Evolutionary conservation across 1,284 basidiomycete species (phyloP), one percentile per base, ranked within the genome.

Genomic region (Bjerkandera adusta): DNA sequence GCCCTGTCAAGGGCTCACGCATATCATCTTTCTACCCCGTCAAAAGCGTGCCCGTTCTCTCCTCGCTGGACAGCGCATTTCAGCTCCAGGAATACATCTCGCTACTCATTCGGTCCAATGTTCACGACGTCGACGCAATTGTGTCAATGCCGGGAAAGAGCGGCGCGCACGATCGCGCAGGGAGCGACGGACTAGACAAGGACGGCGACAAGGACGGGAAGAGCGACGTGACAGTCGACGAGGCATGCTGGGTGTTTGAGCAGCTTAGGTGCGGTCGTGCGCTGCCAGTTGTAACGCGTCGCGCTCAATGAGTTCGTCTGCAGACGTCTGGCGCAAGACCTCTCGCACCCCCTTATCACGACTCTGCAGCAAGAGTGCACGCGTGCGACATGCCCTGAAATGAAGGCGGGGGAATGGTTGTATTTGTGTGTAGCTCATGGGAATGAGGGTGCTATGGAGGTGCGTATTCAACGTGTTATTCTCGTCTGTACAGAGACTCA

Each of bases 341-440:
- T 97, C 15, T 89, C 91, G 0, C 86, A 92, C 55, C 92, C 94
- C 1, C 79, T 97, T 43, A 85, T 98, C 41, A 91, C 87, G 2
- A 83, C 85, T 57, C 75, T 98, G 15, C 85, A 96, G 59, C 78
- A 83, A 52, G 86, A 91, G 60, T 98, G 95, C 61, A 89, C 83
- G 7, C 81, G 89, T 32, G 68, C 77, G 42, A 81, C 87, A 7
- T 98, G 95, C 71, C 89, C 91, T 1, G 89, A 96, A 65, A 97
- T 98, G 95, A 96, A 96, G 65, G 94, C 95, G 12, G 91, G 89
- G 43, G 92, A 97, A 72, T 97, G 95, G 92, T 76, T 93, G 35
- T 98, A 96, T 68, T 73, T 98, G 3, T 99, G 96, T 60, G 94
- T 96, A 24, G 93, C 94, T 0, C 95, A 97, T 59, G 83, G 86